Evolutionary conservation across 768 basidiomycete genomes (phyloP).

Genomic region (Rhodosporidiobolus sp.): DNA sequence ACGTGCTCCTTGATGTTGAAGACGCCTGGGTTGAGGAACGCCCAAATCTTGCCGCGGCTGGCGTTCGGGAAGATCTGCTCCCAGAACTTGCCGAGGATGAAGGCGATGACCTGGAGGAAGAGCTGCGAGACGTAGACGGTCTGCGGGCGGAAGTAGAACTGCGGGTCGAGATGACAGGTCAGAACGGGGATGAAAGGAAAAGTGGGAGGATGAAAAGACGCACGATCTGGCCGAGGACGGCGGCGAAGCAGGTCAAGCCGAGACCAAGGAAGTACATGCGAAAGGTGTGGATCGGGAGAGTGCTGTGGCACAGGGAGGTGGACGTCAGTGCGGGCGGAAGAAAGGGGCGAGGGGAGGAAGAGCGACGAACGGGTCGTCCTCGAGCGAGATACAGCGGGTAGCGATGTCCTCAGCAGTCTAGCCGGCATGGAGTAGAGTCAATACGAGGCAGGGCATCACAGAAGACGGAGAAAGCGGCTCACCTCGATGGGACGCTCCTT

Average conservation of each 20-base stretch:
- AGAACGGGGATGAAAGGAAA: slow-evolving; percentile 20
- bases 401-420: slow-evolving; percentile 37
- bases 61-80: slow-evolving; percentile 33
- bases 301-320: no score
- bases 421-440: neutral
- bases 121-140: slow-evolving; percentile 45
- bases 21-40: slow-evolving; percentile 46
- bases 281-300: slow-evolving; percentile 41
- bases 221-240: slow-evolving; percentile 41
- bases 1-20: slow-evolving; percentile 48
- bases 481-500: slow-evolving; percentile 41
- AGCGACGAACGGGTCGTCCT: slow-evolving; percentile 36
- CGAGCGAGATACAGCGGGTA: slow-evolving; percentile 37
- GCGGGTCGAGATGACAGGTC: slow-evolving; percentile 32
- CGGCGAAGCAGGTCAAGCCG: slow-evolving; percentile 46
- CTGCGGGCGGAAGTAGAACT: slow-evolving; percentile 54
- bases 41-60: slow-evolving; percentile 42
- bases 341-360: neutral
- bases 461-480: neutral
- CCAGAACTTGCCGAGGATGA: slow-evolving; percentile 45
- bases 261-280: slow-evolving; percentile 46
- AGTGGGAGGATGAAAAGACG: neutral
- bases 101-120: slow-evolving; percentile 48
- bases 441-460: no score
- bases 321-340: neutral